Percentiles rank a stretch among this genome's conserved stretches.
These are phyloP conservation scores for Daldinia concentrica DNA, from an alignment of 495 filamentous ascomycete genomes.

Conservation along the genomic window DNA sequence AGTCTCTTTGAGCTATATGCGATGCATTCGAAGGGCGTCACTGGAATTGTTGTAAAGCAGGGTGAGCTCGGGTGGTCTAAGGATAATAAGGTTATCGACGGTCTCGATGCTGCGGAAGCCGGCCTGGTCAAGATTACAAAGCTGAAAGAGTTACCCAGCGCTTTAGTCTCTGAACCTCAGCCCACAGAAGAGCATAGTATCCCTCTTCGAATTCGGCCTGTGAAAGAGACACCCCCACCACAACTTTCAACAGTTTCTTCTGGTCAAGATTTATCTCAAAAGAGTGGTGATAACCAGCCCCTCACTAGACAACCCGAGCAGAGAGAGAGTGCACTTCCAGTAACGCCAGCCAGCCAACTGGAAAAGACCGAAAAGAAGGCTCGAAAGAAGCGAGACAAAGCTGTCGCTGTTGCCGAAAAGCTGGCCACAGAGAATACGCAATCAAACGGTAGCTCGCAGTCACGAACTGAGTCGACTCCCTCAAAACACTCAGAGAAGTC, in stretches of 20 bases:
- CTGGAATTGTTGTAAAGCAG: conserved; percentile 82
- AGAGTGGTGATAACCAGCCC: conserved; percentile 24
- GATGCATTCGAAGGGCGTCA: conserved; percentile 96
- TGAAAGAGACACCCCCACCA: conserved; percentile 52
- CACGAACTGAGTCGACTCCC: conserved; percentile 28
- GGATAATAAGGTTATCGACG: conserved; percentile 82
- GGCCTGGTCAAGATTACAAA: conserved; percentile 64
- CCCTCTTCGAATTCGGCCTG: conserved; percentile 50
- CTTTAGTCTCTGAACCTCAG: conserved; percentile 46
- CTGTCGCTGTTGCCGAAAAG: conserved; percentile 48
- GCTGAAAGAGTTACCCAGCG: conserved; percentile 51
- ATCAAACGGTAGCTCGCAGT: conserved; percentile 39
- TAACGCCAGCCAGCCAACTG: conserved; percentile 49
- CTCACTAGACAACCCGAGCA: conserved; percentile 46
- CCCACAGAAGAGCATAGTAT: conserved; percentile 37
- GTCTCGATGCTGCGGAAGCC: conserved; percentile 75
- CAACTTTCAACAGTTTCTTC: conserved; percentile 24
- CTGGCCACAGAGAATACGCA: conserved; percentile 43
- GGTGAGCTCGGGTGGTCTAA: conserved; percentile 88
- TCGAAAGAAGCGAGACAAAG: conserved; percentile 57
- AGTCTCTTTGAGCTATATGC: conserved; percentile 92
- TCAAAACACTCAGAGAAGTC: conserved; percentile 37
- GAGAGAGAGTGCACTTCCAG: conserved; percentile 50
- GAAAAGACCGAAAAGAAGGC: conserved; percentile 59
- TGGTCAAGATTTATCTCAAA: conserved; percentile 27